Conservation (phyloP, 345 rosid genomes). For the Carallia brachiata region DNA sequence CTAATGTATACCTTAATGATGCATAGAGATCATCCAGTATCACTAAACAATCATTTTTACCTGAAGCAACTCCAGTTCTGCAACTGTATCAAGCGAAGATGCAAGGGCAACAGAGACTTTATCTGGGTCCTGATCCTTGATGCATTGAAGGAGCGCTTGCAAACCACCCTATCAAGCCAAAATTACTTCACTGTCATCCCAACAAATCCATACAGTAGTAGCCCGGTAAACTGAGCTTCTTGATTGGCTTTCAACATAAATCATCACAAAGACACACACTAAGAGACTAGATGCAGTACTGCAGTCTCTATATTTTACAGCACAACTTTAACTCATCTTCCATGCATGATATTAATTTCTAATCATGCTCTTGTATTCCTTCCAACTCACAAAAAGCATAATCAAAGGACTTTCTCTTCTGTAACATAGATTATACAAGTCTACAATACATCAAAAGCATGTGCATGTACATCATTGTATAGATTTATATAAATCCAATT, state of each 20-base stretch:
- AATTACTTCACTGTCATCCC: conserved; percentile 13
- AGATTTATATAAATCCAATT: not conserved
- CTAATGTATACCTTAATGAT: too few relatives aligned
- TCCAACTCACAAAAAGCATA: not conserved
- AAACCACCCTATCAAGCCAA: conserved; percentile 69
- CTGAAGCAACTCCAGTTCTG: conserved; percentile 85
- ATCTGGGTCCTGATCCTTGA: conserved; percentile 91
- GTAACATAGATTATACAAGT: not conserved
- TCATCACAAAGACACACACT: not conserved
- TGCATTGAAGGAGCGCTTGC: conserved; percentile 60
- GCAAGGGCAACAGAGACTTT: conserved; percentile 84
- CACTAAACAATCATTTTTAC: conserved; percentile 28
- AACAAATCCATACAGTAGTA: conserved; percentile 15
- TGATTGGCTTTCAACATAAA: conserved; percentile 7
- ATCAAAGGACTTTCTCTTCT: conserved; percentile 2
- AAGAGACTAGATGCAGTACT: not conserved
- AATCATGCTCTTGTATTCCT: conserved; percentile 2
- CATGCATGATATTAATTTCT: conserved; percentile 7
- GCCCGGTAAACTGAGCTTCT: conserved; percentile 5
- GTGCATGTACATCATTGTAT: not conserved
- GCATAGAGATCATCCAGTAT: not conserved
- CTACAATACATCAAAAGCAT: not conserved
- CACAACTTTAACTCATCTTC: not conserved
- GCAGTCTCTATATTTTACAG: not conserved
- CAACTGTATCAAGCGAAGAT: conserved; percentile 74